Base-by-base conservation (phyloP, 768 basidiomycete genomes). In the Psilocybe subaeruginosa region DNA sequence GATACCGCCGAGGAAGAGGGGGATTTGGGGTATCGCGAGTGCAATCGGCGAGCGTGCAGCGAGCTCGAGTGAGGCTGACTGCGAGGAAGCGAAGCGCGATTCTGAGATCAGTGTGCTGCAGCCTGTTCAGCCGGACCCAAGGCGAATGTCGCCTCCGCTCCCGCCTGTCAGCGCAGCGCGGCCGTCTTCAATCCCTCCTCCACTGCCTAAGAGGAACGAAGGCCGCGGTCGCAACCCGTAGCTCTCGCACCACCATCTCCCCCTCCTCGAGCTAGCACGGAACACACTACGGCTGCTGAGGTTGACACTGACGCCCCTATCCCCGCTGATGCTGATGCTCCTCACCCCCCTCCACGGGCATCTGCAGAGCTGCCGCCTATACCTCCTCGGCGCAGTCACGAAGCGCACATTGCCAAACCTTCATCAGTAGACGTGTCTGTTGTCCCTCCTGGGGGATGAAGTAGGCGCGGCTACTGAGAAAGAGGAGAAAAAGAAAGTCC, bases 11-110 rank as follows among this genome's bases (percentile, higher is more conserved):
- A 78, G 89, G 60, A 79, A 85, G 58, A 77, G 83, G 56, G 84
- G 86, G 0, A 66, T 91, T 91, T 90, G 89, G 87, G 85, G 88
- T 8, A 85, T 88, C 77, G 85, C 87, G 0, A 85, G 84, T 58
- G 85, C 84, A 4, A 70, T 90, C 5, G 79, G 84, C 3, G 86
- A 87, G 69, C 77, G 78, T 39, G 87, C 86, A 39, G 81, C 75
- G 1, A 84, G 81, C 66, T 89, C 86, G 88, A 74, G 80, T 53
- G 80, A 78, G 29, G 62, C 58, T 41, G 58, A 53, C 19, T 31
- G 50, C 12, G 73, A 74, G 19, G 71, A 75, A 19, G 83, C 82
- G 7, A 79, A 76, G 59, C 72, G 71, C 70, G 66, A 72, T 61
- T 61, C 54, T 29, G 50, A 12, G 31, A 17, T 27, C 49, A 3